Conservation (phyloP, 2,329 filamentous ascomycete species). For the Alternaria brassicae region DNA sequence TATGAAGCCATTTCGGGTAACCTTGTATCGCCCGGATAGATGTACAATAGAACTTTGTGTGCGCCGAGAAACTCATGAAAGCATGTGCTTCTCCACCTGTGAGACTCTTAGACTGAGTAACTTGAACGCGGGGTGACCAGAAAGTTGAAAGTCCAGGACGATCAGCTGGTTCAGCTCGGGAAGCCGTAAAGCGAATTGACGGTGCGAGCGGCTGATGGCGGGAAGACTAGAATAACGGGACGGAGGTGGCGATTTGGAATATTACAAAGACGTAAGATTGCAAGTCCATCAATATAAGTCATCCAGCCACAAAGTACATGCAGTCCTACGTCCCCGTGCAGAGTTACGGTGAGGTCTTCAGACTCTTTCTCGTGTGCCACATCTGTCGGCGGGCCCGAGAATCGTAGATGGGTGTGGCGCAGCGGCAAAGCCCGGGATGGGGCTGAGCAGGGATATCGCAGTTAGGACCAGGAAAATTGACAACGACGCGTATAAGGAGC, state of each 20-base stretch:
- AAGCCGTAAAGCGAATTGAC: conserved; percentile 32
- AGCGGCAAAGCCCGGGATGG: conserved; percentile 42
- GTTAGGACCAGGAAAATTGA: conserved; percentile 29
- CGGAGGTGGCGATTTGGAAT: conserved; percentile 44
- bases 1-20: conserved; percentile 52
- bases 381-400: conserved; percentile 40
- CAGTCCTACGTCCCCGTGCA: conserved; percentile 33
- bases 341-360: conserved; percentile 41
- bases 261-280: conserved; percentile 37
- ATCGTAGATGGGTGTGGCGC: conserved; percentile 31
- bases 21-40: conserved; percentile 46
- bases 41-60: conserved; percentile 45
- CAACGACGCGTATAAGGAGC: conserved; percentile 35
- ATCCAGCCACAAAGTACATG: conserved; percentile 34
- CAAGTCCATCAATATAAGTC: conserved; percentile 43
- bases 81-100: conserved; percentile 43
- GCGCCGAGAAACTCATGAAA: conserved; percentile 52
- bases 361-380: conserved; percentile 33
- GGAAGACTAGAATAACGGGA: conserved; percentile 37
- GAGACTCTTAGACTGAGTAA: conserved; percentile 25
- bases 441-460: conserved; percentile 41
- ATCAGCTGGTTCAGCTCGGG: conserved; percentile 48
- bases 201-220: conserved; percentile 30
- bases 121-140: conserved; percentile 29
- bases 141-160: conserved; percentile 27